These are phyloP conservation scores for Plasmodium berghei DNA, from an alignment of 169 alveolate genomes.

Conservation along the genomic window DNA sequence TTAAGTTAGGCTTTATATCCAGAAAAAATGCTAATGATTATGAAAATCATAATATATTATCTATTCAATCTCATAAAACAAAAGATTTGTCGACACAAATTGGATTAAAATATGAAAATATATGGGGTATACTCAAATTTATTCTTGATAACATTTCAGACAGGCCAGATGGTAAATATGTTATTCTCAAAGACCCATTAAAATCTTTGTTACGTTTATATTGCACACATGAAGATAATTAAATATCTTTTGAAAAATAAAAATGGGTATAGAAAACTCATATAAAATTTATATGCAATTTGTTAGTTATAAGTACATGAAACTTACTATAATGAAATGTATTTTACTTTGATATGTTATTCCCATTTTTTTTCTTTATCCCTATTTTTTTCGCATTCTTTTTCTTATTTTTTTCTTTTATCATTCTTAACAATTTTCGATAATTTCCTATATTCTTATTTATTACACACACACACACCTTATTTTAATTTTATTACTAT, in stretches of 20 bases:
- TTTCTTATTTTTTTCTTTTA: not conserved
- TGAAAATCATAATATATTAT: slow-evolving; percentile 87
- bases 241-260: not conserved
- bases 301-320: not conserved
- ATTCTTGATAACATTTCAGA: slow-evolving; percentile 85
- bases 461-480: no score
- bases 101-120: slow-evolving; percentile 91
- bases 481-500: no score
- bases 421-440: not conserved
- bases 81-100: slow-evolving; percentile 91
- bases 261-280: not conserved
- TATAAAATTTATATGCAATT: not conserved
- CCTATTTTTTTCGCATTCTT: not conserved
- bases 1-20: slow-evolving; percentile 90
- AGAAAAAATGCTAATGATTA: slow-evolving; percentile 89
- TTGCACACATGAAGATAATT: slow-evolving; percentile 90
- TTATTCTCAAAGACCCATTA: slow-evolving; percentile 91
- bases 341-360: no score
- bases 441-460: no score
- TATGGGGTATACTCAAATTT: slow-evolving; percentile 92
- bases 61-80: slow-evolving; percentile 91
- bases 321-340: no score
- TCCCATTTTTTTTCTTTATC: not conserved
- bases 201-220: slow-evolving; percentile 90
- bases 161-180: slow-evolving; percentile 92